These are phyloP conservation scores for Geotrichum histeridarum DNA, from an alignment of 1,139 yeast genomes.

Conservation along the genomic window DNA sequence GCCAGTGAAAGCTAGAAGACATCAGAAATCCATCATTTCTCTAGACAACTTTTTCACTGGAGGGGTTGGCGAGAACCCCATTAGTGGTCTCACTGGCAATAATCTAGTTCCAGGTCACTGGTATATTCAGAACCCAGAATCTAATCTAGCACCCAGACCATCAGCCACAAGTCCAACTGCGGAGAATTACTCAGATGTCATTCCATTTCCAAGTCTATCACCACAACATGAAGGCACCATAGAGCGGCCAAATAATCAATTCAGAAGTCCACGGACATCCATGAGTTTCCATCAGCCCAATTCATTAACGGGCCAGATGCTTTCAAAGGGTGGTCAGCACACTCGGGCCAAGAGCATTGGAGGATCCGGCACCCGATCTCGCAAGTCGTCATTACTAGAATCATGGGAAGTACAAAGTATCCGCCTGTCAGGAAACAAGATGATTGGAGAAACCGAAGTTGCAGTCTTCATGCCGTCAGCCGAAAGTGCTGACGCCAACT, in stretches of 20 bases:
- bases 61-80: neutral
- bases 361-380: slow-evolving; percentile 9
- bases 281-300: neutral
- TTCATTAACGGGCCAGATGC: neutral
- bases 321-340: neutral
- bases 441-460: slow-evolving; percentile 21
- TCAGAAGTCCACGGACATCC: slow-evolving; percentile 1
- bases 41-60: slow-evolving; percentile 20
- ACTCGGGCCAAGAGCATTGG: slow-evolving; percentile 7
- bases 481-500: slow-evolving; percentile 10
- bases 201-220: slow-evolving; percentile 16
- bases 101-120: neutral
- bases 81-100: too few species aligned
- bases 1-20: slow-evolving; percentile 26
- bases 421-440: slow-evolving; percentile 15
- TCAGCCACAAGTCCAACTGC: neutral
- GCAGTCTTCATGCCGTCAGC: slow-evolving; percentile 16
- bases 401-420: slow-evolving; percentile 22
- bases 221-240: slow-evolving; percentile 1
- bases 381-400: slow-evolving; percentile 18
- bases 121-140: neutral
- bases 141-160: neutral
- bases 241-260: neutral
- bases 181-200: slow-evolving; percentile 9
- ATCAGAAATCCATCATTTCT: slow-evolving; percentile 25